Evolutionary conservation across 129 eudicot species (phyloP), one percentile per base, ranked within the genome.

Genomic region (Flaveria robusta): DNA sequence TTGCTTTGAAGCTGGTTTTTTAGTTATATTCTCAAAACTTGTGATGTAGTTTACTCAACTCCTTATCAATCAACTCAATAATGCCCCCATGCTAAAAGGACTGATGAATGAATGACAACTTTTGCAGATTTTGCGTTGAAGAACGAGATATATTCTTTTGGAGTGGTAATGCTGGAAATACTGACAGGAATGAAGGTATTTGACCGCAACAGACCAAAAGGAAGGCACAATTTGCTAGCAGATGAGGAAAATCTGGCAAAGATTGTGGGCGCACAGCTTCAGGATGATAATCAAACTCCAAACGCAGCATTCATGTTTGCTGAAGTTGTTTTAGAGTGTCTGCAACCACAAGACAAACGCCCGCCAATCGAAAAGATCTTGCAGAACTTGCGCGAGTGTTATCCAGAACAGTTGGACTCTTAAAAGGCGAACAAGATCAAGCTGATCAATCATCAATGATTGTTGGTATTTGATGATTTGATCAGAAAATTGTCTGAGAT

Each of bases 61-160:
- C 20, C 34, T 43, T 68, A 22, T 39, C 71, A 19, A 41, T 43
- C 6, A n/a, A n/a, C 47, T 63, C 34, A 37, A 37, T 37, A 12
- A 42, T 0, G 8, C 42, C 56, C 3, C 7, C 10, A 22, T 24
- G 7, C 27, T 6, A 15, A 23, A 31, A 41, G 3, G 41, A 9
- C 73, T 74, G 74, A 68, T 46, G n/a, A 19, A 19, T 29, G 8
- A 41, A 63, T 41, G 9, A 18, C 43, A 37, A 82, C 4, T 54
- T 55, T 55, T 26, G 68, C 62, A 81, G 85, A 34, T 74, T 50
- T 16, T 60, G 15, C 56, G 47, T 15, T 82, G 29, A 75, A 76
- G 81, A 71, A 72, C n/a, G 84, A 82, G 64, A 66, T 86, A 55
- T 85, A 79, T 65, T 66, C 79, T 27, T 82, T 82, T 72, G 84